A percentile compares a stretch with the other conserved stretches of the same genome.
Evolutionary conservation across 2,329 filamentous ascomycete species (phyloP).

Genomic region (Pseudogymnoascus sp.): DNA sequence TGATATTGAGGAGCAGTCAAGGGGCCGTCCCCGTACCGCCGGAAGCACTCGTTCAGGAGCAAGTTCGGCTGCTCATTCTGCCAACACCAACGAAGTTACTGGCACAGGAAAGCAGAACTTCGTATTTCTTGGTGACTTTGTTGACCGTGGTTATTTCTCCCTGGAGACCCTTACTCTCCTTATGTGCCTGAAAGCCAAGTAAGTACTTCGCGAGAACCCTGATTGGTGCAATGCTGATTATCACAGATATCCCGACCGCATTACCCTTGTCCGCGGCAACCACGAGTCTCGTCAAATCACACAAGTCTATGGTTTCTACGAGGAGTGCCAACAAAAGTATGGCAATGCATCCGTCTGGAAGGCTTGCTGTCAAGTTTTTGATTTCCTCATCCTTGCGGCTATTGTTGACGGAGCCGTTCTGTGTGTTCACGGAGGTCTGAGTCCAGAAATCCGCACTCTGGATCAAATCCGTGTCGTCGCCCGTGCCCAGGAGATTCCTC

Average conservation of each 20-base stretch:
- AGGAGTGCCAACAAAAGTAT: conserved; percentile 69
- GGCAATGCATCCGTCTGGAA: conserved; percentile 73
- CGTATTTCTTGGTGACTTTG: conserved; percentile 65
- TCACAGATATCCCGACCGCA: conserved; percentile 57
- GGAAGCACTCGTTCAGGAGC: conserved; percentile 34
- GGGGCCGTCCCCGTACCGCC: conserved; percentile 36
- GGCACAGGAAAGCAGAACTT: conserved; percentile 58
- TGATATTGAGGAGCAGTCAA: conserved; percentile 40
- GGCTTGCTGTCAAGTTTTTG: conserved; percentile 69
- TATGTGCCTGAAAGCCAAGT: conserved; percentile 66
- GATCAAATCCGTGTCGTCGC: conserved; percentile 69
- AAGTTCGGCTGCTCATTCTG: conserved; percentile 31
- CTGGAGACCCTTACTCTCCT: conserved; percentile 64
- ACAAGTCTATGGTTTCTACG: conserved; percentile 71
- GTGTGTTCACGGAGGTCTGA: conserved; percentile 64
- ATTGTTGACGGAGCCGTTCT: conserved; percentile 67
- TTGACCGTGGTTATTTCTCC: conserved; percentile 66
- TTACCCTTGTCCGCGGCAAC: conserved; percentile 65
- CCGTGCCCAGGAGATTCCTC: conserved; percentile 65
- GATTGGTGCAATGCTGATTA: not conserved
- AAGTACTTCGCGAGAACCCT: conserved; percentile 21
- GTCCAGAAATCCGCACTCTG: conserved; percentile 63
- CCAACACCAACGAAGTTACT: conserved; percentile 29
- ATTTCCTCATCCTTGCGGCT: conserved; percentile 65
- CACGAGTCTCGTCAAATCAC: conserved; percentile 72